phyloP scores from a whole-genome alignment of 2,329 filamentous ascomycete genomes.

The Arachnomyces sp. region DNA sequence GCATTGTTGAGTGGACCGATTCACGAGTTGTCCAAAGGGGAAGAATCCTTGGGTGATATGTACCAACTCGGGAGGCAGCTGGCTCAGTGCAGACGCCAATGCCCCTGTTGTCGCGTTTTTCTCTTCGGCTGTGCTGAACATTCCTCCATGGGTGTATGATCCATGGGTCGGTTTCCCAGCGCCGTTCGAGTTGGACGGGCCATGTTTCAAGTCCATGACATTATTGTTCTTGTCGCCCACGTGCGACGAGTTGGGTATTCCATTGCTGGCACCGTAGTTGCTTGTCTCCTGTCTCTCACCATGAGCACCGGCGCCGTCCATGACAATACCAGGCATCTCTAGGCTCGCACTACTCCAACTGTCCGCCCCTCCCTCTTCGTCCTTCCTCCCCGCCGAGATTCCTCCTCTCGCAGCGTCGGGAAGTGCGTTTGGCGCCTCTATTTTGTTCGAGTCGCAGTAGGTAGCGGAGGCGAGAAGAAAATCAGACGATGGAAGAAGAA shows the following conservation, averaged over 20 bases:
- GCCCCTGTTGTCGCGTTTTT: slow-evolving; percentile 1
- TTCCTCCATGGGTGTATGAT: neutral
- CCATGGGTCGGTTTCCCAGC: neutral
- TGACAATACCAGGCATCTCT: slow-evolving; percentile 38
- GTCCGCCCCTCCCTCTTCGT: slow-evolving; percentile 16
- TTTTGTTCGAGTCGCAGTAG: no score
- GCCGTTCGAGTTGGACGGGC: slow-evolving; percentile 11
- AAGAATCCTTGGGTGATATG: slow-evolving; percentile 73
- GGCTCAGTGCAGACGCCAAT: slow-evolving; percentile 6
- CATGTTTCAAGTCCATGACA: slow-evolving; percentile 20
- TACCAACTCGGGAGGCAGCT: slow-evolving; percentile 45
- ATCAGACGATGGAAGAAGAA: no score
- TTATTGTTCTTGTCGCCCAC: neutral
- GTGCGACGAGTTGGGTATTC: neutral
- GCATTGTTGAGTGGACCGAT: slow-evolving; percentile 72
- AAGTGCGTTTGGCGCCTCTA: neutral
- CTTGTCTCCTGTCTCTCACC: neutral
- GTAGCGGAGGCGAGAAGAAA: no score
- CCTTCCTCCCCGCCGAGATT: slow-evolving; percentile 24
- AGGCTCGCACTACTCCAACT: slow-evolving; percentile 8
- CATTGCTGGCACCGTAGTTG: neutral
- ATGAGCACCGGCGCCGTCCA: slow-evolving; percentile 19
- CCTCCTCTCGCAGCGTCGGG: slow-evolving; percentile 18
- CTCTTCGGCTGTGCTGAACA: neutral
- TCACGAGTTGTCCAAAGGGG: slow-evolving; percentile 65